Evolutionary conservation across 2,329 filamentous ascomycete genomes (phyloP).

Genomic region (Paecilomyces sp.): DNA sequence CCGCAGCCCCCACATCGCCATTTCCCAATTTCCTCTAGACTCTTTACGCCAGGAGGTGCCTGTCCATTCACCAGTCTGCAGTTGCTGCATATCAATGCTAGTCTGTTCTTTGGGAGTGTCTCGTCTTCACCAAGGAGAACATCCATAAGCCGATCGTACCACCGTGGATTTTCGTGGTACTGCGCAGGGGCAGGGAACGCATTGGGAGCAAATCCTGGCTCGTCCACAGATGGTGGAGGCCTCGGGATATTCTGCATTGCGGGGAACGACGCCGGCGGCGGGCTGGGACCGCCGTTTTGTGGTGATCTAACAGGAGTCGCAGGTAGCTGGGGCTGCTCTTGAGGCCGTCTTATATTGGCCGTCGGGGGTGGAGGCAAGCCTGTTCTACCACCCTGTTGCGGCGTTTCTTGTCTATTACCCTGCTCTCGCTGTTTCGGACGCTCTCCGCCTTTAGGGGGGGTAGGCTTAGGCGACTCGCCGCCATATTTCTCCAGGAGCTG

Average conservation of each 20-base stretch:
- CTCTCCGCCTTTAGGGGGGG: constrained; percentile 16
- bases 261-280: constrained; percentile 15
- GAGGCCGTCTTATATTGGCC: constrained; percentile 50
- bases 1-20: constrained; percentile 90
- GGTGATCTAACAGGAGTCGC: constrained; percentile 24
- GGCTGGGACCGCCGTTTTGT: constrained; percentile 13
- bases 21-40: constrained; percentile 68
- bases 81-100: constrained; percentile 73
- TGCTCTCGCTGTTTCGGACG: constrained; percentile 1
- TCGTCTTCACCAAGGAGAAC: constrained; percentile 92
- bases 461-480: constrained; percentile 47
- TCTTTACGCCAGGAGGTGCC: constrained; percentile 77
- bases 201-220: constrained; percentile 42
- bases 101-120: constrained; percentile 80
- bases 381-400: constrained; percentile 28
- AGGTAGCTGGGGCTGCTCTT: constrained; percentile 6
- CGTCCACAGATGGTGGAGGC: constrained; percentile 20
- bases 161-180: constrained; percentile 50
- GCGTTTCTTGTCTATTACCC: not conserved
- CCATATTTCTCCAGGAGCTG: constrained; percentile 93
- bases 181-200: constrained; percentile 33
- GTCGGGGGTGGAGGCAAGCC: constrained; percentile 55
- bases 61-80: constrained; percentile 93
- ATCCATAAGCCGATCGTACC: constrained; percentile 94
- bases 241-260: constrained; percentile 6